Percentiles rank a stretch among this genome's conserved stretches.
Evolutionary conservation across 2,329 filamentous ascomycete species (phyloP).

Genomic region (Penicillium sp.): DNA sequence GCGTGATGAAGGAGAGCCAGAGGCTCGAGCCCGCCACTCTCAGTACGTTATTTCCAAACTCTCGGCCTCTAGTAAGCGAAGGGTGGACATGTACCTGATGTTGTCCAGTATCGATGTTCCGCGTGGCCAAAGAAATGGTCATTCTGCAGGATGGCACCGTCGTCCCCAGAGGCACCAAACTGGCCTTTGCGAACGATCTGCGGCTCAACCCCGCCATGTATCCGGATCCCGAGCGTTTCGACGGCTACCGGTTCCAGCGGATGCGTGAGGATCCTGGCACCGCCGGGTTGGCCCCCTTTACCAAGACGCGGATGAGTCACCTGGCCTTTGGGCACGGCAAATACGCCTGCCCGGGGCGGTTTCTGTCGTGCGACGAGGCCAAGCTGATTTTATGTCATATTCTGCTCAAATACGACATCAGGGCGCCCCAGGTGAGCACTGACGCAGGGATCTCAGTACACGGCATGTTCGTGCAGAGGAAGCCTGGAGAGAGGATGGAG

Average conservation of each 20-base stretch:
- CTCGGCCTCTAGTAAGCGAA: too few species aligned
- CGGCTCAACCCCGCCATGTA: not conserved
- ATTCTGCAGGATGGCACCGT: not conserved
- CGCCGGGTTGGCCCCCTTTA: not conserved
- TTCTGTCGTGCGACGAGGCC: not conserved
- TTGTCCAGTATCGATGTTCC: not conserved
- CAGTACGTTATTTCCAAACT: not conserved
- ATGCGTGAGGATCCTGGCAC: not conserved
- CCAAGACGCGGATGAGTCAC: not conserved
- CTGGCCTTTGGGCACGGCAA: not conserved
- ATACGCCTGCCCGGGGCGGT: not conserved
- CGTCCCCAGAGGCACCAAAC: not conserved
- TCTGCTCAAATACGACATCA: not conserved
- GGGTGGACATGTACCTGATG: not conserved
- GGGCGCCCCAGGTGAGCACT: too few species aligned
- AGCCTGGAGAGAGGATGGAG: conserved; percentile 3
- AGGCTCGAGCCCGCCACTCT: not conserved
- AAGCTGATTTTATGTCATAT: not conserved
- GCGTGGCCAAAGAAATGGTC: not conserved
- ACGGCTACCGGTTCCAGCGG: not conserved
- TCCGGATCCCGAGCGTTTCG: not conserved
- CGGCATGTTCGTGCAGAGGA: conserved; percentile 5
- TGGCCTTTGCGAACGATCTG: not conserved
- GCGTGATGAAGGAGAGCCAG: not conserved
- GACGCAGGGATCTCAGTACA: not conserved